Percentiles rank a stretch among this genome's conserved stretches.
Evolutionary conservation across 2,329 filamentous ascomycete genomes (phyloP).

Genomic region (Geoglossum cookeanum): DNA sequence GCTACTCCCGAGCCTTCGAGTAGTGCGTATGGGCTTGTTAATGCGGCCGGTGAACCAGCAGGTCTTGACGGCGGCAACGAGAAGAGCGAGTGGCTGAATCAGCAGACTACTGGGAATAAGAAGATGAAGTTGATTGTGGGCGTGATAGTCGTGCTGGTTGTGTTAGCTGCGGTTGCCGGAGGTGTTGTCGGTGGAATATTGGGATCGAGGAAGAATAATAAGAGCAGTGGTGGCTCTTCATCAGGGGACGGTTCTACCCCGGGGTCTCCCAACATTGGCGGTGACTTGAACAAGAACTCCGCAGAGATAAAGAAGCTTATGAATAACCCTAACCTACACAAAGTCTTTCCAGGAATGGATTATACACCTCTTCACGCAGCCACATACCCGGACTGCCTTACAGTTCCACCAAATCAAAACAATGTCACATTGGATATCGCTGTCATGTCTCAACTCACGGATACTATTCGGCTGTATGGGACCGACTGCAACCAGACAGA

Average conservation of each 20-base stretch:
- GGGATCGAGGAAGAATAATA: slow-evolving; percentile 28
- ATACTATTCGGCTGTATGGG: slow-evolving; percentile 74
- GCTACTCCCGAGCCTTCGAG: slow-evolving; percentile 11
- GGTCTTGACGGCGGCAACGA: slow-evolving; percentile 26
- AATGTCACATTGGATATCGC: slow-evolving; percentile 86
- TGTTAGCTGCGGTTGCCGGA: slow-evolving; percentile 52
- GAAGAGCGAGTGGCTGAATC: slow-evolving; percentile 45
- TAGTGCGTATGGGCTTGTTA: slow-evolving; percentile 13
- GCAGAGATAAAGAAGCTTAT: slow-evolving; percentile 62
- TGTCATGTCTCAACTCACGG: slow-evolving; percentile 75
- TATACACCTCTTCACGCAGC: slow-evolving; percentile 73
- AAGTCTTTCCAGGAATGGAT: slow-evolving; percentile 87
- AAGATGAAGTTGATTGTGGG: slow-evolving; percentile 51
- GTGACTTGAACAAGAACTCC: slow-evolving; percentile 56
- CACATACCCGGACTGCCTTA: slow-evolving; percentile 70
- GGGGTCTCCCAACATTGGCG: slow-evolving; percentile 26
- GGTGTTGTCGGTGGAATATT: slow-evolving; percentile 58
- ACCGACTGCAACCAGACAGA: slow-evolving; percentile 96
- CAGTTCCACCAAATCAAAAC: slow-evolving; percentile 69
- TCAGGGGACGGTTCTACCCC: slow-evolving; percentile 3
- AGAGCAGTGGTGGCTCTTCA: slow-evolving; percentile 11
- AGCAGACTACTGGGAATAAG: slow-evolving; percentile 43
- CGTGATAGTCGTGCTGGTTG: slow-evolving; percentile 39
- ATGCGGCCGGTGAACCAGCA: slow-evolving; percentile 16
- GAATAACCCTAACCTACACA: slow-evolving; percentile 67